A percentile compares a stretch with the other conserved stretches of the same genome.
Evolutionary conservation across 2,329 filamentous ascomycete species (phyloP).

Genomic region (Fusarium torulosum): DNA sequence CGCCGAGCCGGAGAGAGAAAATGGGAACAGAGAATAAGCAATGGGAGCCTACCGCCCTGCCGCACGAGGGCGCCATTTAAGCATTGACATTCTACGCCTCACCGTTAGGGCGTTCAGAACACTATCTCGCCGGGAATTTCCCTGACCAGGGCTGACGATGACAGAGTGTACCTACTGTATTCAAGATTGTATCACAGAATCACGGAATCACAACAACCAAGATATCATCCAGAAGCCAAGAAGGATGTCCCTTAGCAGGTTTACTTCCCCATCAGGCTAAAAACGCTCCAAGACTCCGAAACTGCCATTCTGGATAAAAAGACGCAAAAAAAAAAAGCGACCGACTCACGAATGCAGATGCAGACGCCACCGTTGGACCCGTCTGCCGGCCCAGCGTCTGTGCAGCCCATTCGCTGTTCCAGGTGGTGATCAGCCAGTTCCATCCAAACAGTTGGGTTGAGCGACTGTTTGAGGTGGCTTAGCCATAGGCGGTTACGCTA

Average conservation of each 20-base stretch:
- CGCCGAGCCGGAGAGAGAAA: neutral
- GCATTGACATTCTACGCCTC: conserved; percentile 35
- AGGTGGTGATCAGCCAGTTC: conserved; percentile 42
- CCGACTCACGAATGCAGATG: conserved; percentile 36
- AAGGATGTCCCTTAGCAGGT: conserved; percentile 14
- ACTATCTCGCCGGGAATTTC: conserved; percentile 10
- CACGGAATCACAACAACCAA: neutral
- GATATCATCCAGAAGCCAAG: neutral
- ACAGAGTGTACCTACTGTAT: neutral
- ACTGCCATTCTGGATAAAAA: conserved; percentile 33
- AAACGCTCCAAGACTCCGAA: conserved; percentile 24
- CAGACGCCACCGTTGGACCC: conserved; percentile 39
- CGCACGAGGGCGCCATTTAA: conserved; percentile 26
- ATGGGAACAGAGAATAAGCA: conserved; percentile 1
- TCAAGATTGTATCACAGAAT: neutral
- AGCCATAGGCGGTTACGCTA: conserved; percentile 39
- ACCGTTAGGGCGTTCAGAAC: conserved; percentile 28
- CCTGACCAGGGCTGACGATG: conserved; percentile 10
- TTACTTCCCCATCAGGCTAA: conserved; percentile 30
- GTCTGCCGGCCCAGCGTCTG: conserved; percentile 27
- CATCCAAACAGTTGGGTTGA: conserved; percentile 29
- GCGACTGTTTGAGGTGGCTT: conserved; percentile 40
- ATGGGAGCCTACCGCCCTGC: conserved; percentile 21
- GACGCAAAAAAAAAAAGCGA: conserved; percentile 26
- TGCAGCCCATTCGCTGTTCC: conserved; percentile 40